These are phyloP conservation scores for Coemansia umbellata DNA, from an alignment of 192 early-diverging fungal species.

Conservation along the genomic window DNA sequence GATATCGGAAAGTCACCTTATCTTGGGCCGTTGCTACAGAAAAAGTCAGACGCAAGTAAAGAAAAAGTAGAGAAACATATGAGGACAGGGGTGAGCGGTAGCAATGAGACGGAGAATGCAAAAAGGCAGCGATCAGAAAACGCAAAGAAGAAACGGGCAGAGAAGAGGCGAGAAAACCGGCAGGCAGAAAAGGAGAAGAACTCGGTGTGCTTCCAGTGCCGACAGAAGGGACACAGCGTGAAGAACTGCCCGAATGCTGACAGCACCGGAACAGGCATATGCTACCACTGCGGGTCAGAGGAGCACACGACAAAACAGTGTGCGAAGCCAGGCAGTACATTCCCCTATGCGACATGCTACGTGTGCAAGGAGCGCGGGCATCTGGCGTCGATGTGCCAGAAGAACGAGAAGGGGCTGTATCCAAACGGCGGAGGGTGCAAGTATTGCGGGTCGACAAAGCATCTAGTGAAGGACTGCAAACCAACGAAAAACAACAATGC, in stretches of 20 bases:
- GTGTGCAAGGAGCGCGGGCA: conserved; percentile 84
- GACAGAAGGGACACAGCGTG: conserved; percentile 78
- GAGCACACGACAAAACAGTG: conserved; percentile 84
- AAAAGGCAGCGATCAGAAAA: neutral
- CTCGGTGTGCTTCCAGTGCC: conserved; percentile 78
- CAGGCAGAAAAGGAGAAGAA: conserved; percentile 33
- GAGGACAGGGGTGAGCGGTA: conserved; percentile 19
- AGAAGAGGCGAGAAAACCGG: conserved; percentile 31
- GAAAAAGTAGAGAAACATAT: conserved; percentile 2
- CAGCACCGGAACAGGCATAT: conserved; percentile 58
- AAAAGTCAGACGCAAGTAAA: conserved; percentile 35
- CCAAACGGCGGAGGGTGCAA: conserved; percentile 88
- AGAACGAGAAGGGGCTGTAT: conserved; percentile 87
- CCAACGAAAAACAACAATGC: conserved; percentile 52
- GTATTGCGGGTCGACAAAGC: conserved; percentile 84
- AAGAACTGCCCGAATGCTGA: conserved; percentile 71
- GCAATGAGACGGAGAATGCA: neutral
- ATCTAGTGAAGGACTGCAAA: conserved; percentile 79
- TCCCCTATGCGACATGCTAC: conserved; percentile 83
- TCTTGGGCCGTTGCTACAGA: conserved; percentile 47
- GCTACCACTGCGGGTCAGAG: conserved; percentile 84
- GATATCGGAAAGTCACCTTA: conserved; percentile 50
- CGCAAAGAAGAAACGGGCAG: conserved; percentile 9
- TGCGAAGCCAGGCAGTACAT: conserved; percentile 50
- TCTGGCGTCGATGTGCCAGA: conserved; percentile 72